Percentiles rank a stretch among this genome's conserved stretches.
These are phyloP conservation scores for Pseudogymnoascus sp. DNA, from an alignment of 2,329 filamentous ascomycete species.

Conservation along the genomic window DNA sequence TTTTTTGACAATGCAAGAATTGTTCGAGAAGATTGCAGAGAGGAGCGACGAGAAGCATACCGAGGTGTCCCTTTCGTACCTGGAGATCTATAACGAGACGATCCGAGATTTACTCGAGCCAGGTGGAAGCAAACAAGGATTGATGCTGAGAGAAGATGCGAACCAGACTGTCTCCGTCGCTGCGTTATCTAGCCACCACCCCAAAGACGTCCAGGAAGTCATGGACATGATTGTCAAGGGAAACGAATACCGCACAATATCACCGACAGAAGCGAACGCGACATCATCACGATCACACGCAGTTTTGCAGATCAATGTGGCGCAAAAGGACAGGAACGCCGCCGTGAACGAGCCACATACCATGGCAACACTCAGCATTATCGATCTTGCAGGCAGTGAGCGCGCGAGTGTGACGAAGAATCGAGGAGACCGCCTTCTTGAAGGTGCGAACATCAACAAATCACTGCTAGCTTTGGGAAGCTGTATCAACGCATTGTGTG, in stretches of 20 bases:
- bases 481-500: conserved; percentile 97
- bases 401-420: conserved; percentile 96
- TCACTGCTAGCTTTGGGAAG: conserved; percentile 88
- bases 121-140: conserved; percentile 58
- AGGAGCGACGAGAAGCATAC: conserved; percentile 77
- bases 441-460: conserved; percentile 99
- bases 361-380: conserved; percentile 96
- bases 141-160: conserved; percentile 91
- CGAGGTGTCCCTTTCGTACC: conserved; percentile 85
- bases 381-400: conserved; percentile 93
- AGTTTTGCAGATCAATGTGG: conserved; percentile 92
- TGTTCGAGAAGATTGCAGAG: conserved; percentile 94
- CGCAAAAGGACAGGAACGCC: conserved; percentile 88
- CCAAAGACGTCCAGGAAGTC: conserved; percentile 85
- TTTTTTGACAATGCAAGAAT: conserved; percentile 96
- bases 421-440: conserved; percentile 77
- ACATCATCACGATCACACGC: conserved; percentile 96
- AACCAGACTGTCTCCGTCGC: conserved; percentile 88
- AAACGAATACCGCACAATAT: conserved; percentile 91
- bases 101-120: conserved; percentile 92
- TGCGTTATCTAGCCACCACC: conserved; percentile 83
- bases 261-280: conserved; percentile 92
- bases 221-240: conserved; percentile 99
- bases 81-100: conserved; percentile 99
- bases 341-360: conserved; percentile 90